Percentiles rank a stretch among this genome's conserved stretches.
These are phyloP conservation scores for Chiua virens DNA, from an alignment of 768 basidiomycete genomes.

Conservation along the genomic window DNA sequence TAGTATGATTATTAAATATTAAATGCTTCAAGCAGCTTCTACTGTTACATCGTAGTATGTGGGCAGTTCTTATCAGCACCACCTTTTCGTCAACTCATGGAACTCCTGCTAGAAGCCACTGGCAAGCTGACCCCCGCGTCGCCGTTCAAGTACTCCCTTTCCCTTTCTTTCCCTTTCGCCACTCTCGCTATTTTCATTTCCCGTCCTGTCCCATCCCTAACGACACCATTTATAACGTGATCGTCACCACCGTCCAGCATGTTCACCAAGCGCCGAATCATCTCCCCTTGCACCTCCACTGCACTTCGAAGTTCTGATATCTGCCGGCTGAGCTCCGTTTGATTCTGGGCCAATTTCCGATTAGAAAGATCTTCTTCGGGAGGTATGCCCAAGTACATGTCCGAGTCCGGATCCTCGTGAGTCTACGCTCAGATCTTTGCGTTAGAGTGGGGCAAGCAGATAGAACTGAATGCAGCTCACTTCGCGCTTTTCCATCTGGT, in stretches of 20 bases:
- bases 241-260: slow-evolving; percentile 10
- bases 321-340: slow-evolving; percentile 64
- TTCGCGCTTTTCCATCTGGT: slow-evolving; percentile 61
- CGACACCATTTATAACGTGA: not conserved
- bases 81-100: slow-evolving; percentile 10
- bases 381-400: slow-evolving; percentile 4
- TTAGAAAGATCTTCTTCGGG: slow-evolving; percentile 49
- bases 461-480: slow-evolving; percentile 26
- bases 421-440: not conserved
- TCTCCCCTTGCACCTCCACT: slow-evolving; percentile 58
- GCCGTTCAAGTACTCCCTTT: not conserved
- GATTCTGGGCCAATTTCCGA: slow-evolving; percentile 62
- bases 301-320: slow-evolving; percentile 55
- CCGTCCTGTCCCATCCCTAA: not conserved
- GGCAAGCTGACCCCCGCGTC: not conserved
- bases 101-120: slow-evolving; percentile 8
- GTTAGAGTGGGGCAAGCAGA: not conserved
- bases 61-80: too few species aligned
- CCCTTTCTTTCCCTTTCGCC: slow-evolving; percentile 17
- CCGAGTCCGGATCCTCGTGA: slow-evolving; percentile 1
- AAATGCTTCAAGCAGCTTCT: too few species aligned
- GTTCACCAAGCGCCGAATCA: slow-evolving; percentile 38
- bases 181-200: not conserved
- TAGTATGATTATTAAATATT: too few species aligned
- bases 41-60: too few species aligned